Conservation (phyloP, 202 grass and related monocot genomes). For the Tripidium arundinaceum region DNA sequence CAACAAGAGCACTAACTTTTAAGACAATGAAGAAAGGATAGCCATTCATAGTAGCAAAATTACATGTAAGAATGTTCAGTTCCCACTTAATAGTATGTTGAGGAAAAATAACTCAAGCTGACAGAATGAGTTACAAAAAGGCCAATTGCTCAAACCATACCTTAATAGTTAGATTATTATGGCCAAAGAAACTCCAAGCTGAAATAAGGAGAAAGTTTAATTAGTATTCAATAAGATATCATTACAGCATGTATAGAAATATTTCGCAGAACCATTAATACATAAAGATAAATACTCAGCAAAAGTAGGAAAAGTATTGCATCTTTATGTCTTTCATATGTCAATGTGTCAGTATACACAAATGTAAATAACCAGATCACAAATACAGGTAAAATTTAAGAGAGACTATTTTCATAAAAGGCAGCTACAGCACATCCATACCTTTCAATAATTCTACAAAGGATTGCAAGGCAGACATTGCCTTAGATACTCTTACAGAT, state of each 20-base stretch:
- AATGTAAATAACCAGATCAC: slow-evolving; percentile 1
- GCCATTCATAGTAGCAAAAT: background rate
- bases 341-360: background rate
- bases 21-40: slow-evolving; percentile 11
- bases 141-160: slow-evolving; percentile 1
- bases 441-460: slow-evolving; percentile 61
- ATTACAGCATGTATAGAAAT: slow-evolving; percentile 10
- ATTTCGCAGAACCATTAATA: background rate
- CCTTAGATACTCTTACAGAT: slow-evolving; percentile 58
- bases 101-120: background rate
- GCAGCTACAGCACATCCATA: slow-evolving; percentile 22
- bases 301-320: background rate
- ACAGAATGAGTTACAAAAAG: slow-evolving; percentile 7
- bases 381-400: background rate
- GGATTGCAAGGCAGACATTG: slow-evolving; percentile 49
- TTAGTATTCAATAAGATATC: slow-evolving; percentile 22
- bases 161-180: slow-evolving; percentile 48
- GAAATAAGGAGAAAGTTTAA: slow-evolving; percentile 35
- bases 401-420: background rate
- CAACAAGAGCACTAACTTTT: background rate
- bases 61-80: background rate
- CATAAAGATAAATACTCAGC: background rate
- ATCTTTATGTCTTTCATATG: background rate
- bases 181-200: slow-evolving; percentile 77
- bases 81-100: slow-evolving; percentile 2